Base-by-base conservation (phyloP, 805 yeast genomes). In the Pichia manshurica region DNA sequence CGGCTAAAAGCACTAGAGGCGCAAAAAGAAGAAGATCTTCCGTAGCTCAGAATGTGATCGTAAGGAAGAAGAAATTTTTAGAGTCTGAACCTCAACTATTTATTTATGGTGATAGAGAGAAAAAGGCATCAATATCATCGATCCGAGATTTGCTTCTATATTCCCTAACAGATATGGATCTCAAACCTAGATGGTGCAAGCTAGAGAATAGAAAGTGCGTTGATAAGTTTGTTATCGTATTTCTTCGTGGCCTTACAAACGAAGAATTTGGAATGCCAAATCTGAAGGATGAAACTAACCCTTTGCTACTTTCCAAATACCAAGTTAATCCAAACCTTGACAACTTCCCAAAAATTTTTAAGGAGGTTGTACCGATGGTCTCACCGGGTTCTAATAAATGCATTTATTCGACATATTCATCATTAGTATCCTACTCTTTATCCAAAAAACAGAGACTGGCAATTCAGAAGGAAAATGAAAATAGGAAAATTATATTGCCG, bases 311-410 rank as follows among this genome's bases (percentile, higher is more conserved):
- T 10, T 38, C 37, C 6, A 39, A 42, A n/a, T 21, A 31, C 13
- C 41, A 46, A 9, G 31, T 53, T 6, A 45, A 49, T 25, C 32
- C 39, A 7, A 57, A 59, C 5, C 62, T 72, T 42, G 45, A 62
- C 2, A 68, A 70, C 44, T 62, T 80, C 43, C 47, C 63, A 4
- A 52, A 64, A 0, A 59, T 62, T 2, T 83, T 81, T 55, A 57
- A 63, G 0, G 54, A 66, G 28, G 57, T 71, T 12, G 61, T 81
- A 42, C 83, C 83, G 0, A 64, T 83, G 2, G 58, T 64, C 23
- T 71, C 81, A 5, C 95, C 96, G 0, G 96, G 95, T 0, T 74
- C 79, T 3, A 75, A 74, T 17, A 52, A 78, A 73, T 37, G 71
- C 75, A 9, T 60, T 79, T 32, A 79, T 68, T 57, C 81, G 81